Evolutionary conservation across 495 filamentous ascomycete species (phyloP).

Genomic region (Xylona heveae): DNA sequence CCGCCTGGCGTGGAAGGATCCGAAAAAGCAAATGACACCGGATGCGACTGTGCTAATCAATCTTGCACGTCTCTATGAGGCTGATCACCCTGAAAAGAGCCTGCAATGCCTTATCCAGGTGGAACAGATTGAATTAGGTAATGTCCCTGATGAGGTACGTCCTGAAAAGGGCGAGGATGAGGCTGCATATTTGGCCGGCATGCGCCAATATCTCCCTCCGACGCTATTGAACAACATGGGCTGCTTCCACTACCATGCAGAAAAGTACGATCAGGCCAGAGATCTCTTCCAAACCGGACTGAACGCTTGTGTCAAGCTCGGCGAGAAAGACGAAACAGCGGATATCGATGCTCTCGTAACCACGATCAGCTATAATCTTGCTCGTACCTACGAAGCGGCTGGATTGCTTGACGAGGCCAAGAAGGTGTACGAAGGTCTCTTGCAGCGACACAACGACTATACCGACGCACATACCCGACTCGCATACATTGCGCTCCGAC

Average conservation of each 20-base stretch:
- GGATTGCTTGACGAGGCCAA: constrained; percentile 63
- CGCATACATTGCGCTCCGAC: constrained; percentile 74
- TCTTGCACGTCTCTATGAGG: constrained; percentile 76
- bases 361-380: constrained; percentile 88
- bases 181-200: constrained; percentile 21
- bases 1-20: constrained; percentile 74
- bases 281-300: constrained; percentile 76
- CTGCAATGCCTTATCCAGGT: constrained; percentile 78
- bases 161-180: constrained; percentile 16
- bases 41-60: constrained; percentile 85
- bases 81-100: constrained; percentile 66
- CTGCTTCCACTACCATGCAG: constrained; percentile 75
- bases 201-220: constrained; percentile 60
- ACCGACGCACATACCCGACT: constrained; percentile 73
- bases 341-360: constrained; percentile 82
- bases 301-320: constrained; percentile 58
- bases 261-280: constrained; percentile 61
- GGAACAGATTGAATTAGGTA: constrained; percentile 64
- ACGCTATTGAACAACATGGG: constrained; percentile 95
- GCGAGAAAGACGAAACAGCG: constrained; percentile 36
- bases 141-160: constrained; percentile 42
- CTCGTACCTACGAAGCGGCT: constrained; percentile 81
- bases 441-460: constrained; percentile 71
- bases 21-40: constrained; percentile 57
- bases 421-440: constrained; percentile 64